Evolutionary conservation across 768 basidiomycete genomes (phyloP).

Genomic region (Mycena haematopus): DNA sequence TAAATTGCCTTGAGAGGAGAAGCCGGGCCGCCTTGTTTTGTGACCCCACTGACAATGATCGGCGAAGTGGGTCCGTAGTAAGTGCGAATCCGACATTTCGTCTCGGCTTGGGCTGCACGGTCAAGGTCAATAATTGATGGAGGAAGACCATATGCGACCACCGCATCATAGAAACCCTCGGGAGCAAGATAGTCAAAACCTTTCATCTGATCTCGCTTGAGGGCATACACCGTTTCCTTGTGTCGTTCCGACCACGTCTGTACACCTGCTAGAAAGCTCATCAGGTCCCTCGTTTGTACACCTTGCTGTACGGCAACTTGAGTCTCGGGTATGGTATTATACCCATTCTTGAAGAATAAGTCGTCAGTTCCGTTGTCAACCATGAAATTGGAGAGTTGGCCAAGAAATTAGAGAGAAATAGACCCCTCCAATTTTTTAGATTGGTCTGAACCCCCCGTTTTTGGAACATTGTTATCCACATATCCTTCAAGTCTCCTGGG

Average conservation of each 20-base stretch:
- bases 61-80: slow-evolving; percentile 35
- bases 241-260: slow-evolving; percentile 33
- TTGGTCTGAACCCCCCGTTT: too few relatives aligned
- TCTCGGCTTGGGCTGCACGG: slow-evolving; percentile 32
- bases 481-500: too few relatives aligned
- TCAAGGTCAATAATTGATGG: slow-evolving; percentile 35
- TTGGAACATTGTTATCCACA: too few relatives aligned
- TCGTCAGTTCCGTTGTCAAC: slow-evolving; percentile 34
- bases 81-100: slow-evolving; percentile 31
- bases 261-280: slow-evolving; percentile 31
- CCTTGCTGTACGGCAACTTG: slow-evolving; percentile 39
- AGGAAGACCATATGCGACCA: slow-evolving; percentile 37
- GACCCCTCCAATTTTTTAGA: too few relatives aligned
- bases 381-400: slow-evolving; percentile 31
- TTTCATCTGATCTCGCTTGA: slow-evolving; percentile 41
- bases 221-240: slow-evolving; percentile 30
- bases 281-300: slow-evolving; percentile 36
- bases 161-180: slow-evolving; percentile 41
- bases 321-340: slow-evolving; percentile 34
- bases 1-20: slow-evolving; percentile 37
- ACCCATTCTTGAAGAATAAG: slow-evolving; percentile 30
- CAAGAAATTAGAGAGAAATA: slow-evolving; percentile 38
- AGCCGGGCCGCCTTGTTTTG: slow-evolving; percentile 37
- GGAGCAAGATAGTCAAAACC: slow-evolving; percentile 39
- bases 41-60: slow-evolving; percentile 34